Evolutionary conservation across 192 early-diverging fungal species (phyloP), one percentile per base, ranked within the genome.

Genomic region (Endogone sp.): DNA sequence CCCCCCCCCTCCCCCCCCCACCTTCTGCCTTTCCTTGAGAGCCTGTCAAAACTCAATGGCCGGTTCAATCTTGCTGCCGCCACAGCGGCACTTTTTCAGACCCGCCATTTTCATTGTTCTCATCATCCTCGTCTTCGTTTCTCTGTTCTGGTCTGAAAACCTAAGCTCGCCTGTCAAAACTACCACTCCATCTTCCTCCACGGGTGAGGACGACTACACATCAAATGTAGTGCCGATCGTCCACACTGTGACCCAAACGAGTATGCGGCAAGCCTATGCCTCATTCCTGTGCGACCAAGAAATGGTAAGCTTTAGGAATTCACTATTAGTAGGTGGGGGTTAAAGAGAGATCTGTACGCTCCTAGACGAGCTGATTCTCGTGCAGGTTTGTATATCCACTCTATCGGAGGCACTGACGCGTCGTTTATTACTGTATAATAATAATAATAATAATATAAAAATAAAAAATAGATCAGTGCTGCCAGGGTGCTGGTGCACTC

Each of bases 231-330:
- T n/a, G n/a, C n/a, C n/a, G n/a, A n/a, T 49, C 37, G 1, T 1
- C 9, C 37, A 49, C 16, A 16, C 37, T 16, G 37, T 11, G 16
- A 16, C 6, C 16, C 37, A 16, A 16, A 49, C 6, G 16, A 16
- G 1, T 49, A 16, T 49, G 0, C 37, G 37, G 9, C 37, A 60
- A 10, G 68, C 68, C 2, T 69, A 61, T 63, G 61, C 44, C 37
- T 49, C 68, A 24, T 69, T 63, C 62, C 44, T 69, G 16, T 69
- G 68, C 44, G 68, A 69, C n/a, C 59, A 69, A 62, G 30, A 61
- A 4, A 63, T 69, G 68, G 68, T 69, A 69, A 62, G 25, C 16
- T 29, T 20, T 2, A 56, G 29, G 27, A 23, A 10, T 49, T 11
- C 60, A 10, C 21, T 11, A 20, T 31, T 4, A 37, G 60, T 11